These are phyloP conservation scores for Exsudoporus floridanus DNA, from an alignment of 1,284 basidiomycete genomes.

Conservation along the genomic window DNA sequence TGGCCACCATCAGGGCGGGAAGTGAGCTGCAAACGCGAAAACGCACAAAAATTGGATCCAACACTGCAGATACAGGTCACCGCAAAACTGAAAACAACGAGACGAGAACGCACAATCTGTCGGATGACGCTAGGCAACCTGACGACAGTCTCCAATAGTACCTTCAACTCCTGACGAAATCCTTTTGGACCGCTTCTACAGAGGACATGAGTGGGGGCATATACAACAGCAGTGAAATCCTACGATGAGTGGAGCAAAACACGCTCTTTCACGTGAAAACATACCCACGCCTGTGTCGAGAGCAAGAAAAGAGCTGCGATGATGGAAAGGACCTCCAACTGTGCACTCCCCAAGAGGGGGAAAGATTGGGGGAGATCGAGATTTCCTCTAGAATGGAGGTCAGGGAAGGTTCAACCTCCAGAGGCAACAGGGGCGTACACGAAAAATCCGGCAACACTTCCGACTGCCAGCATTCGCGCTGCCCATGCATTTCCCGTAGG, in stretches of 20 bases:
- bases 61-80: conserved; percentile 44
- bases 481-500: conserved; percentile 94
- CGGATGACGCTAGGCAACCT: conserved; percentile 74
- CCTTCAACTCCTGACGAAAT: conserved; percentile 52
- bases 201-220: conserved; percentile 12
- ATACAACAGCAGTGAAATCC: conserved; percentile 14
- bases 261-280: conserved; percentile 73
- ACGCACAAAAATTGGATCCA: conserved; percentile 86
- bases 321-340: conserved; percentile 74
- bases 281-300: conserved; percentile 56
- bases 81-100: conserved; percentile 8
- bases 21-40: background rate
- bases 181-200: conserved; percentile 36
- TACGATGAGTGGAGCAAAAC: conserved; percentile 58
- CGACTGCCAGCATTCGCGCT: conserved; percentile 82
- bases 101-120: conserved; percentile 62
- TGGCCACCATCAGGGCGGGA: conserved; percentile 32
- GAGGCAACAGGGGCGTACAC: conserved; percentile 54
- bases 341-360: conserved; percentile 72
- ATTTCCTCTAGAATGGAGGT: conserved; percentile 55
- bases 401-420: background rate
- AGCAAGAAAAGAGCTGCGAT: conserved; percentile 56
- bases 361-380: conserved; percentile 65
- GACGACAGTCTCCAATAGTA: conserved; percentile 68
- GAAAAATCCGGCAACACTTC: conserved; percentile 83